These are phyloP conservation scores for Malassezia obtusa DNA, from an alignment of 1,284 basidiomycete genomes.

Conservation along the genomic window DNA sequence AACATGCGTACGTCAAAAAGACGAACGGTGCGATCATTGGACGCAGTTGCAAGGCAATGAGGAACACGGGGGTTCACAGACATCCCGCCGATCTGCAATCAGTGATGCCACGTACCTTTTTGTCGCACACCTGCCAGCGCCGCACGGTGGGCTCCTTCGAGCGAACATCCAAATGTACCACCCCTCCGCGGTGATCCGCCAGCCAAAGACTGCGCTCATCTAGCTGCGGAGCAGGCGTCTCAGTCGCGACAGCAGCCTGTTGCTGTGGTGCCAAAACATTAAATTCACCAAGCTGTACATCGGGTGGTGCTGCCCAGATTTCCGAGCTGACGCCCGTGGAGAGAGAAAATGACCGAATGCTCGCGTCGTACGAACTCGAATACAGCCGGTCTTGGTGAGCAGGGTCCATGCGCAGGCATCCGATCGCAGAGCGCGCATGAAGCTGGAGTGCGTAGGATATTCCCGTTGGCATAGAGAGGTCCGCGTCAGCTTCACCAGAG, in stretches of 20 bases:
- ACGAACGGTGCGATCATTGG: conserved; percentile 38
- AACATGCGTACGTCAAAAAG: conserved; percentile 42
- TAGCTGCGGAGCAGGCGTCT: conserved; percentile 22
- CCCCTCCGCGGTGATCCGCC: conserved; percentile 41
- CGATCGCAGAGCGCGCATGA: conserved; percentile 35
- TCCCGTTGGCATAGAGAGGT: conserved; percentile 20
- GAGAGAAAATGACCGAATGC: conserved; percentile 32
- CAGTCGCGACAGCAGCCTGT: conserved; percentile 24
- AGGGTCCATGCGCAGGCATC: conserved; percentile 41
- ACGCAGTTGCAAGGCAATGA: conserved; percentile 38
- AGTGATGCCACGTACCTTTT: conserved; percentile 21
- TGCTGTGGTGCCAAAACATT: conserved; percentile 34
- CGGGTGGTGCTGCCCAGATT: conserved; percentile 27
- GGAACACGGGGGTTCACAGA: conserved; percentile 32
- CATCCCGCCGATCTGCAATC: conserved; percentile 35
- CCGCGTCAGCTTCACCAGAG: conserved; percentile 21
- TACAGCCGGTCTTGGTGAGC: conserved; percentile 25
- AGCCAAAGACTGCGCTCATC: conserved; percentile 41
- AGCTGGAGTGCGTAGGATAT: conserved; percentile 31
- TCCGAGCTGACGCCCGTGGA: conserved; percentile 21
- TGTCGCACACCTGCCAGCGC: conserved; percentile 45
- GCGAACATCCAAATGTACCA: conserved; percentile 38
- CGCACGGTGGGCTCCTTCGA: conserved; percentile 16
- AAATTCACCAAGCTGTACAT: conserved; percentile 39
- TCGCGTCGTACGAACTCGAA: conserved; percentile 38